Evolutionary conservation across 1,284 basidiomycete species (phyloP).

Genomic region (Cutaneotrichosporon mucoides): DNA sequence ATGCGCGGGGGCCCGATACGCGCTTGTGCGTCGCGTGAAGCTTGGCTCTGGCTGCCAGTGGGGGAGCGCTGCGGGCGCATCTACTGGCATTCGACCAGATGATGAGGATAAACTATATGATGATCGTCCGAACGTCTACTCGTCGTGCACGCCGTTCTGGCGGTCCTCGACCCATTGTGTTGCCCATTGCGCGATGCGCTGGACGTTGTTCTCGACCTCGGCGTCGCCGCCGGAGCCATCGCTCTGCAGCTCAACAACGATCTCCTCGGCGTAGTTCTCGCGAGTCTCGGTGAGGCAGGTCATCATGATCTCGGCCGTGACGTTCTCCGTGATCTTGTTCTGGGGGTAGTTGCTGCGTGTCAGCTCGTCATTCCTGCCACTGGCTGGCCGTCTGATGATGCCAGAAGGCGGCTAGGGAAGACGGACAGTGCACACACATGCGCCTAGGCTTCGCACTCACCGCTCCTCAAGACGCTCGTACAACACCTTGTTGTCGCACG

Average conservation of each 20-base stretch:
- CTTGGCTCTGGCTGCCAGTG: too few species aligned
- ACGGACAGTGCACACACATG: background rate
- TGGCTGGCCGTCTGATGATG: background rate
- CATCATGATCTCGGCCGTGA: constrained; percentile 97
- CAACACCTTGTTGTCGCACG: constrained; percentile 81
- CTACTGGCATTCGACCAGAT: too few species aligned
- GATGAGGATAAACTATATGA: too few species aligned
- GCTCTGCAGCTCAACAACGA: constrained; percentile 80
- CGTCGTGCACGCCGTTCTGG: constrained; percentile 30
- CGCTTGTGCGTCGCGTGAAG: too few species aligned
- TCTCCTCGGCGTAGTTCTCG: constrained; percentile 75
- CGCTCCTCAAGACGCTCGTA: constrained; percentile 92
- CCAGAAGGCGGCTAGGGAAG: too few species aligned
- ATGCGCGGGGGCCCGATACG: too few species aligned
- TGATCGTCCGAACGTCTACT: constrained; percentile 2
- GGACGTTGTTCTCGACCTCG: constrained; percentile 79
- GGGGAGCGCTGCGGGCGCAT: too few species aligned
- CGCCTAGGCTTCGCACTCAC: constrained; percentile 52
- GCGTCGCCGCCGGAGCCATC: constrained; percentile 61
- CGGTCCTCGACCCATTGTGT: constrained; percentile 65
- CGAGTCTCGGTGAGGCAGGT: constrained; percentile 84
- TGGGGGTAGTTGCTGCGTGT: constrained; percentile 70
- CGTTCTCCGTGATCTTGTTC: constrained; percentile 97
- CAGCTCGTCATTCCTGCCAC: background rate
- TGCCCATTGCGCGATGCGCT: constrained; percentile 81